Evolutionary conservation across 202 grass and related monocot species (phyloP).

Genomic region (Saccharum hybrid): DNA sequence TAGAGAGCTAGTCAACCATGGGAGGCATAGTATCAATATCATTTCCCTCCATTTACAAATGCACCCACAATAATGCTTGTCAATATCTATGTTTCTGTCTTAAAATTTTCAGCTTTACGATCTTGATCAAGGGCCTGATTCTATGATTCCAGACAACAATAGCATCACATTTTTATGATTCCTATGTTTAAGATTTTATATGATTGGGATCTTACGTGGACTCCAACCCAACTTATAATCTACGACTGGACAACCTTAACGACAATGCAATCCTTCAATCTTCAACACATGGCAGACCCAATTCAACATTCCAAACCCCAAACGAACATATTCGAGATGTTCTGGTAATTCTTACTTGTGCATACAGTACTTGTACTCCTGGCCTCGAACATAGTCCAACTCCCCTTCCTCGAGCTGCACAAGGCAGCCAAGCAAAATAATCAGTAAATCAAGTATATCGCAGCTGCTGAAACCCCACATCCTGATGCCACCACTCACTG

Average conservation of each 20-base stretch:
- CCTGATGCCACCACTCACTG: conserved; percentile 48
- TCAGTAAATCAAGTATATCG: conserved; percentile 25
- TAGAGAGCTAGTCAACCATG: too few species aligned
- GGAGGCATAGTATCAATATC: too few species aligned
- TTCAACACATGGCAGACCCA: background rate
- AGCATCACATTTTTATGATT: background rate
- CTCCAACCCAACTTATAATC: background rate
- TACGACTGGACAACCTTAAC: background rate
- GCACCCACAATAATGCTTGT: too few species aligned
- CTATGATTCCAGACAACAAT: background rate
- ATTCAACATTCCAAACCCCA: too few species aligned
- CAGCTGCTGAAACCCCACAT: background rate
- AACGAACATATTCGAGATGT: background rate
- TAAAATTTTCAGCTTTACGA: too few species aligned
- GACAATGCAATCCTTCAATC: background rate
- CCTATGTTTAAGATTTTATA: background rate
- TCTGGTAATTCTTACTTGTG: conserved; percentile 65
- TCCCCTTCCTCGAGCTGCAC: conserved; percentile 91
- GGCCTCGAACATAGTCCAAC: conserved; percentile 70
- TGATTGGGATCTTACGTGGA: background rate
- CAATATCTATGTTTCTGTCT: too few species aligned
- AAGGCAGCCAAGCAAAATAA: background rate
- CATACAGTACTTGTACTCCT: conserved; percentile 97
- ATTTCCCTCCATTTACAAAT: too few species aligned
- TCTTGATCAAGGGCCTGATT: background rate